Base-by-base conservation (phyloP, 371 early-diverging fungal species). In the Chytridiales sp. region DNA sequence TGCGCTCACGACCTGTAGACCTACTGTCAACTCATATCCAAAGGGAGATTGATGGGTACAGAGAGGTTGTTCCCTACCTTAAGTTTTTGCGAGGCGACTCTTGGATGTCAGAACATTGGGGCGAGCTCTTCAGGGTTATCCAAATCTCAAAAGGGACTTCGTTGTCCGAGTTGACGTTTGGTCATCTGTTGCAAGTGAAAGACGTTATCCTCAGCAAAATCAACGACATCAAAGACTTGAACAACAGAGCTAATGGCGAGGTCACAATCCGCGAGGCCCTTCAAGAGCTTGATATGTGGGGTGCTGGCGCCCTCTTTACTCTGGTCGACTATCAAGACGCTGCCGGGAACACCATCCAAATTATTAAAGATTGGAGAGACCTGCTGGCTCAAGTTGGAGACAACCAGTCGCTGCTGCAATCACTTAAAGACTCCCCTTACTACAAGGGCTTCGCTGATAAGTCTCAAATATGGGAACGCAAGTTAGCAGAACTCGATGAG, bases 221-320 rank as follows among this genome's bases (percentile, higher is more conserved):
- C 13, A 54, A 66, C 11, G 67, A 66, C 24, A 62, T 82, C 34
- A 70, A 73, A 35, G 79, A 80, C 40, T 61, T 82, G 22, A 76
- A 77, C 55, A 63, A 57, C 34, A 62, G 81, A 1, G 83, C 79
- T 0, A 69, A 66, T 57, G 79, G 74, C 5, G 81, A 82, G 59
- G 63, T 77, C 21, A 59, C 70, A 4, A 77, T 82, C 21, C 51
- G 80, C 15, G 78, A 80, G 49, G 79, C 81, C 2, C 56, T 82
- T 22, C 73, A 78, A 47, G 83, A 82, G 49, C 48, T 82, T 15
- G 83, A 82, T 17, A 67, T 79, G 44, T 82, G 83, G 83, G 76
- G 78, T 2, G 76, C 76, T 13, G 57, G 70, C 13, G 61, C 75
- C 2, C 47, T 48, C 9, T 80, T 82, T 58, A 36, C 69, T 3